Conservation (phyloP, 371 early-diverging fungal species). For the Dichotomocladium elegans region DNA sequence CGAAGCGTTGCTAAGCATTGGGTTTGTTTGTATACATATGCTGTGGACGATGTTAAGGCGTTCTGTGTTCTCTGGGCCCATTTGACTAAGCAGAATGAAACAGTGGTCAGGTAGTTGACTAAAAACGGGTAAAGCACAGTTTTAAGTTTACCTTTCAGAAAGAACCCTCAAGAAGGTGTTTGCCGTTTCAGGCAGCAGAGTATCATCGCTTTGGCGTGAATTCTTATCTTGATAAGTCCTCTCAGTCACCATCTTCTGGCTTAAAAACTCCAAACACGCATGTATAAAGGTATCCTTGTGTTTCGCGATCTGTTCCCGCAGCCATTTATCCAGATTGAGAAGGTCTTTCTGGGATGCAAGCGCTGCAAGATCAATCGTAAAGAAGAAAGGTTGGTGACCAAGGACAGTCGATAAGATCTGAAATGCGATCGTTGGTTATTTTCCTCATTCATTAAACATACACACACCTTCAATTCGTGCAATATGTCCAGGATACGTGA, state of each 20-base stretch:
- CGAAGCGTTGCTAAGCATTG: too few species aligned
- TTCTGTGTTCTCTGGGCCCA: constrained; percentile 60
- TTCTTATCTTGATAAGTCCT: constrained; percentile 31
- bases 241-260: constrained; percentile 56
- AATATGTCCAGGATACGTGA: constrained; percentile 78
- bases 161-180: constrained; percentile 68
- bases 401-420: constrained; percentile 73
- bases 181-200: constrained; percentile 67
- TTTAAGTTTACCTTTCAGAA: constrained; percentile 55
- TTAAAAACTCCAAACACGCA: constrained; percentile 76
- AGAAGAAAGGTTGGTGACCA: constrained; percentile 65
- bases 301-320: constrained; percentile 67
- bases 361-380: constrained; percentile 83
- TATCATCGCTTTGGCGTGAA: constrained; percentile 43
- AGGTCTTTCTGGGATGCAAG: constrained; percentile 79
- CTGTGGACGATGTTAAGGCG: constrained; percentile 58
- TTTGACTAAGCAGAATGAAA: constrained; percentile 30
- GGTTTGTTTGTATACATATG: constrained; percentile 58
- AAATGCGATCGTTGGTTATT: background rate
- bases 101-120: background rate
- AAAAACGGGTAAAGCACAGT: too few species aligned
- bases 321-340: constrained; percentile 84
- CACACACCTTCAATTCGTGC: constrained; percentile 75
- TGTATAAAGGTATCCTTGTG: constrained; percentile 68
- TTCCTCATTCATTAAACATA: background rate